Conservation (phyloP, 2,329 filamentous ascomycete species). For the Calonectria montana region DNA sequence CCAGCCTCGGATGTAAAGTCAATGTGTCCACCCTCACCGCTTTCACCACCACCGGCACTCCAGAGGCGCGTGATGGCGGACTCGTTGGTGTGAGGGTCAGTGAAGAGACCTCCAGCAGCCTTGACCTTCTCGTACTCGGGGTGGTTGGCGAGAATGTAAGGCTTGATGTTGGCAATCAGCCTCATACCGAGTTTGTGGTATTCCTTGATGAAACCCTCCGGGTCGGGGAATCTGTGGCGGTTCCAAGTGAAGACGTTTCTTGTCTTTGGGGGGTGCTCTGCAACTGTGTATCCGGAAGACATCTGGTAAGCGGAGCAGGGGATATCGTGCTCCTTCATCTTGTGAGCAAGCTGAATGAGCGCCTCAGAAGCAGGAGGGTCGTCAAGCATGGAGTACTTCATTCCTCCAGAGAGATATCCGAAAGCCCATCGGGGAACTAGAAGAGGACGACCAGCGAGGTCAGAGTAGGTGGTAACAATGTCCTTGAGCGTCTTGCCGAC, state of each 20-base stretch:
- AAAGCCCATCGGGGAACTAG: constrained; percentile 79
- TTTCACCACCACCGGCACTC: constrained; percentile 78
- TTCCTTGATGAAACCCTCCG: constrained; percentile 70
- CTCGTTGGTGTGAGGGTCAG: constrained; percentile 62
- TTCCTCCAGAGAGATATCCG: constrained; percentile 76
- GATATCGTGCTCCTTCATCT: constrained; percentile 73
- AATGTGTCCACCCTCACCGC: constrained; percentile 76
- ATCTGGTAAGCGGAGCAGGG: constrained; percentile 79
- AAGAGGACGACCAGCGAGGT: constrained; percentile 74
- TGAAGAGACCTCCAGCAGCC: constrained; percentile 72
- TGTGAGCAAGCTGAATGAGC: constrained; percentile 69
- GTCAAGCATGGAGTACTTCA: constrained; percentile 65
- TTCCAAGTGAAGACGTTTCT: constrained; percentile 79
- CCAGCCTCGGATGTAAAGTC: constrained; percentile 77
- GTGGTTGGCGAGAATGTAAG: constrained; percentile 75
- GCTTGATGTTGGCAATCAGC: constrained; percentile 78
- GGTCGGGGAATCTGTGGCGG: constrained; percentile 74
- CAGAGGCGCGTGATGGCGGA: constrained; percentile 73
- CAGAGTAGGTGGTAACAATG: constrained; percentile 73
- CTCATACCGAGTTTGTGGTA: constrained; percentile 74
- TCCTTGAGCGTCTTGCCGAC: constrained; percentile 74
- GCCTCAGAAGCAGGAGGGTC: constrained; percentile 66
- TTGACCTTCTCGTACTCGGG: constrained; percentile 73
- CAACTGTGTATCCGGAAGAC: constrained; percentile 78
- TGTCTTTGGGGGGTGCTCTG: constrained; percentile 74